These are phyloP conservation scores for Erodium chrysanthum DNA, from an alignment of 441 rosid species.

Conservation along the genomic window DNA sequence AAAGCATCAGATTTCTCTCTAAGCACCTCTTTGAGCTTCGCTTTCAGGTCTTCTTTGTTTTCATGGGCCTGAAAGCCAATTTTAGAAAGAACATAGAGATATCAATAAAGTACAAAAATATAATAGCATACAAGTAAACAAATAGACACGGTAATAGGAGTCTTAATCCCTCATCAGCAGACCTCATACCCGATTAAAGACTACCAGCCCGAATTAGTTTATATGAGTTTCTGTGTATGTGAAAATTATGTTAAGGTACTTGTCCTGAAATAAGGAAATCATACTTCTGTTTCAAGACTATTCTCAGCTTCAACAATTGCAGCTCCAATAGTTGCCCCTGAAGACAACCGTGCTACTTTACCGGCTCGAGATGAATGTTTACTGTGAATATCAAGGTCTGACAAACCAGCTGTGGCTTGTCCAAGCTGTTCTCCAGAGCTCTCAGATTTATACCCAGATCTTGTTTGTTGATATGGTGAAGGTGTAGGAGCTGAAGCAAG, in stretches of 20 bases:
- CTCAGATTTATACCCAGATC: constrained; percentile 10
- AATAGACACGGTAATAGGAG: constrained; percentile 1
- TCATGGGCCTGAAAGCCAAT: constrained; percentile 40
- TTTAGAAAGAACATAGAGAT: not conserved
- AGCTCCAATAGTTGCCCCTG: constrained; percentile 57
- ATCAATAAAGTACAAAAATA: not conserved
- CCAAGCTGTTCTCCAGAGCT: constrained; percentile 2
- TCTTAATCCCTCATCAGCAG: constrained; percentile 25
- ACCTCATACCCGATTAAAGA: constrained; percentile 35
- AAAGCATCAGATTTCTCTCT: constrained; percentile 67
- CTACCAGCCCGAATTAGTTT: constrained; percentile 19
- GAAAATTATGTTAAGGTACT: constrained; percentile 20
- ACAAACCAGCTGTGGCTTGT: constrained; percentile 3
- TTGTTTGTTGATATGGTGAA: constrained; percentile 53
- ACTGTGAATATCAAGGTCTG: not conserved
- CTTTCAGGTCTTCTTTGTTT: constrained; percentile 66
- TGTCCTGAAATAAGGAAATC: constrained; percentile 23
- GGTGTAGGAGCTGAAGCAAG: constrained; percentile 83
- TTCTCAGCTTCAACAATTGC: constrained; percentile 71
- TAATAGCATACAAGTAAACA: not conserved
- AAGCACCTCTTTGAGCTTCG: constrained; percentile 62
- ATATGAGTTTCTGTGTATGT: not conserved
- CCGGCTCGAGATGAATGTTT: constrained; percentile 15
- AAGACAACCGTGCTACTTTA: constrained; percentile 45
- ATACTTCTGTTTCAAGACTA: constrained; percentile 68